Evolutionary conservation across 78 protist genomes (phyloP), one percentile per base, ranked within the genome.

Genomic region (Dictyostelium citrinum): DNA sequence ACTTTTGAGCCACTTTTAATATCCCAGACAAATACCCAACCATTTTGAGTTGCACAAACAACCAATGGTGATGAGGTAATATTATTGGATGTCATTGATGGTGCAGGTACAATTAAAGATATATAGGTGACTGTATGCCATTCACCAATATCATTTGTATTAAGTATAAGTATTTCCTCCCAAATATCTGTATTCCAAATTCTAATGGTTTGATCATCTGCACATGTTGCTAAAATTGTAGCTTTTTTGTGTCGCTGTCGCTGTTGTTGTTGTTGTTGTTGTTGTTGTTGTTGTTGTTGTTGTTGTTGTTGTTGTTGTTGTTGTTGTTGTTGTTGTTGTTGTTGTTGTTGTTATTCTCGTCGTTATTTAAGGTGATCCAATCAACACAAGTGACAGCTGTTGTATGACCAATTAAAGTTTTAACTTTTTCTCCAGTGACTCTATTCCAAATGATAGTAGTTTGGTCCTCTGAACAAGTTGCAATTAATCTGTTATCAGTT

Each of bases 71-170:
- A 39, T 10, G 60, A 49, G 51, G 51, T n/a, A n/a, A n/a, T n/a
- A n/a, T n/a, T n/a, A n/a, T n/a, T n/a, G n/a, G n/a, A n/a, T n/a
- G n/a, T n/a, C n/a, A n/a, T n/a, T n/a, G n/a, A 11, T 22, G 22
- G 17, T 64, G 31, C 1, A 3, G 72, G 33, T 11, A 24, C 72
- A 11, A 84, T 29, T 2, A 88, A 58, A 46, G 93, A 41, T 33
- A 88, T 9, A 67, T 88, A 88, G 12, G 93, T 88, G 0, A 88
- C 93, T 10, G 93, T 88, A 46, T 88, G 93, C 93, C 93, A 88
- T 17, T 88, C 93, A 33, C 93, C 93, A 41, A 88, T 74, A 79
- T 49, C 45, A 9, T 76, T 78, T 7, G 93, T 78, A 64, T 78
- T 46, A 22, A 78, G 71, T 31, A 76, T 24, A 20, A 24, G 9